A percentile compares a stretch with the other conserved stretches of the same genome.
These are phyloP conservation scores for Xerocomellus intermedius DNA, from an alignment of 768 basidiomycete genomes.

Conservation along the genomic window DNA sequence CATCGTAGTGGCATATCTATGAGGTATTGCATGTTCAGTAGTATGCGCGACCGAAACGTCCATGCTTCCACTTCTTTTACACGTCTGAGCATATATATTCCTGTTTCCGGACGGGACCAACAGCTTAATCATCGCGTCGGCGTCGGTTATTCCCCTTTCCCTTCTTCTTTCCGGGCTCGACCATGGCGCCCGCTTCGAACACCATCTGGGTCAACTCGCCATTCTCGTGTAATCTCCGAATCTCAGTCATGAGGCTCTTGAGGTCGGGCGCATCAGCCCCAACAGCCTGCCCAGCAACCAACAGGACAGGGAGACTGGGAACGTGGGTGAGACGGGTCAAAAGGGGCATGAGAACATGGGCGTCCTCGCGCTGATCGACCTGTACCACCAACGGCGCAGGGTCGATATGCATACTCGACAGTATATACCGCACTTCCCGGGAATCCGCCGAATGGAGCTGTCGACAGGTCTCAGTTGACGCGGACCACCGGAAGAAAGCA, in stretches of 20 bases:
- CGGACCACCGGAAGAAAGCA: constrained; percentile 1
- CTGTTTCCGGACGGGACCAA: constrained; percentile 8
- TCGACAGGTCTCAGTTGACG: constrained; percentile 3
- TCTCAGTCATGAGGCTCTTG: constrained; percentile 39
- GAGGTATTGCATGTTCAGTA: constrained; percentile 1
- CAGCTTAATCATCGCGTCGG: not conserved
- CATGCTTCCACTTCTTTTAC: not conserved
- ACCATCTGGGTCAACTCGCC: constrained; percentile 54
- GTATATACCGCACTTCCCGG: constrained; percentile 62
- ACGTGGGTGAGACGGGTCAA: constrained; percentile 58
- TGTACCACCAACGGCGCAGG: constrained; percentile 70
- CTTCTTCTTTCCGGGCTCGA: constrained; percentile 55
- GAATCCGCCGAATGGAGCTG: constrained; percentile 64
- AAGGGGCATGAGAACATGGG: constrained; percentile 58
- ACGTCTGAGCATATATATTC: not conserved
- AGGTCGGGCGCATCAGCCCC: constrained; percentile 33
- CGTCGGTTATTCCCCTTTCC: constrained; percentile 31
- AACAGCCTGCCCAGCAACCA: constrained; percentile 63
- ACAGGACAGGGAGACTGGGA: constrained; percentile 59
- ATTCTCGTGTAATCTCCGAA: constrained; percentile 47
- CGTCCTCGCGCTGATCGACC: constrained; percentile 72
- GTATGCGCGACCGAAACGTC: not conserved
- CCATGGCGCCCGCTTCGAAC: constrained; percentile 54
- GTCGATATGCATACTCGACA: constrained; percentile 53
- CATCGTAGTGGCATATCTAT: constrained; percentile 11